phyloP scores from a whole-genome alignment of 139 green algal genomes.

The Haematococcus sp. region DNA sequence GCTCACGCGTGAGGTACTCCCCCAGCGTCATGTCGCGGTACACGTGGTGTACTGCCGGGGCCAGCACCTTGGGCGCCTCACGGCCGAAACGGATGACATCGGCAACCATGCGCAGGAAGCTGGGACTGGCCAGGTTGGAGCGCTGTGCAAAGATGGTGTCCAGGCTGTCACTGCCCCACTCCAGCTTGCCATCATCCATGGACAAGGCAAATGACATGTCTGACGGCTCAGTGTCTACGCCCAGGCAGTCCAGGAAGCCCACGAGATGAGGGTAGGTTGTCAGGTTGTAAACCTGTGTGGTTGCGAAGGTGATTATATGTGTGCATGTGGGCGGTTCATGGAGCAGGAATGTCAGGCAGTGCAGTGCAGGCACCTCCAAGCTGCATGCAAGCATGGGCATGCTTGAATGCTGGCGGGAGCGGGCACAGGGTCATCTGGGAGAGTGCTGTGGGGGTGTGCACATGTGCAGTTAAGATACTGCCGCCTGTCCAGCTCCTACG shows the following conservation, averaged over 20 bases:
- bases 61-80: slow-evolving; percentile 69
- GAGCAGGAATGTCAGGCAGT: neutral
- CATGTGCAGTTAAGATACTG: too few species aligned
- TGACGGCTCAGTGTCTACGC: slow-evolving; percentile 81
- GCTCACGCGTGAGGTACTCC: slow-evolving; percentile 67
- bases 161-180: slow-evolving; percentile 88
- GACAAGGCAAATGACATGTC: slow-evolving; percentile 95
- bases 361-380: neutral
- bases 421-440: too few species aligned
- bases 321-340: too few species aligned
- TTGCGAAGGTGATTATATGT: neutral
- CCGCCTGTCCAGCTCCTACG: too few species aligned
- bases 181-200: slow-evolving; percentile 71
- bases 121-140: slow-evolving; percentile 61
- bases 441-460: too few species aligned
- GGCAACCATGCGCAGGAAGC: slow-evolving; percentile 82
- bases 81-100: slow-evolving; percentile 90
- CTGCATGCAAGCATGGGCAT: neutral
- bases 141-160: slow-evolving; percentile 83
- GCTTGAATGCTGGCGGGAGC: neutral
- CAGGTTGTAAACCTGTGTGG: slow-evolving; percentile 84
- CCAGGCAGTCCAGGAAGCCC: slow-evolving; percentile 83
- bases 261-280: slow-evolving; percentile 95
- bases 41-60: slow-evolving; percentile 7
- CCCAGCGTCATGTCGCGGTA: slow-evolving; percentile 71